Conservation (phyloP, 495 filamentous ascomycete species). For the Venustampulla echinocandica region DNA sequence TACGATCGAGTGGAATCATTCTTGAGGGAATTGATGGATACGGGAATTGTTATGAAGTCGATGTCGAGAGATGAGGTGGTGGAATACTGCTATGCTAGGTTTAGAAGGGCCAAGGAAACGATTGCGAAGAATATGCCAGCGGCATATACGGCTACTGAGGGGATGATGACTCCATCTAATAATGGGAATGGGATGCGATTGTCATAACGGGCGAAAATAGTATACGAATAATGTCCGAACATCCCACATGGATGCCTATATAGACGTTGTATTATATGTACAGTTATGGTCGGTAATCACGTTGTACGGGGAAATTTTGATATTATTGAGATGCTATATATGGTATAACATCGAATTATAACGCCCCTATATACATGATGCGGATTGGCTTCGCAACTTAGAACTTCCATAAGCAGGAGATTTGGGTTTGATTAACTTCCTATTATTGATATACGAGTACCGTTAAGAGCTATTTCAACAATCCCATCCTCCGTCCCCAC, state of each 20-base stretch:
- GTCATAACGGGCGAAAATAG: too few species aligned
- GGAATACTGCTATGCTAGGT: slow-evolving; percentile 10
- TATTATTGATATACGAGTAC: too few species aligned
- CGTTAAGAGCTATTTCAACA: slow-evolving; percentile 6
- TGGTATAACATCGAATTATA: too few species aligned
- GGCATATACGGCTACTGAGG: slow-evolving; percentile 5
- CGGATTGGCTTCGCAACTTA: too few species aligned
- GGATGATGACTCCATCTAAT: not conserved
- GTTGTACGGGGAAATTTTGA: too few species aligned
- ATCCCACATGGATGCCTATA: not conserved
- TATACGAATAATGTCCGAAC: too few species aligned
- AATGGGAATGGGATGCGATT: not conserved
- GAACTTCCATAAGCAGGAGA: too few species aligned
- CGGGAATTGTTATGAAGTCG: slow-evolving; percentile 7
- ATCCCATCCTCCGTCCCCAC: slow-evolving; percentile 34
- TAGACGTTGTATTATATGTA: too few species aligned
- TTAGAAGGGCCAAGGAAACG: slow-evolving; percentile 9
- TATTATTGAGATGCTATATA: too few species aligned
- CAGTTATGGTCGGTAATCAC: too few species aligned
- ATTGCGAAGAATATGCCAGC: slow-evolving; percentile 9
- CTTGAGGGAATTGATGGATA: slow-evolving; percentile 11
- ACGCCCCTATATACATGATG: too few species aligned
- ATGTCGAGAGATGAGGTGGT: slow-evolving; percentile 5
- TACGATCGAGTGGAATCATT: slow-evolving; percentile 14
- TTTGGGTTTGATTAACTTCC: too few species aligned